Conservation (phyloP, 805 yeast genomes). For the Starmerella bacillaris region DNA sequence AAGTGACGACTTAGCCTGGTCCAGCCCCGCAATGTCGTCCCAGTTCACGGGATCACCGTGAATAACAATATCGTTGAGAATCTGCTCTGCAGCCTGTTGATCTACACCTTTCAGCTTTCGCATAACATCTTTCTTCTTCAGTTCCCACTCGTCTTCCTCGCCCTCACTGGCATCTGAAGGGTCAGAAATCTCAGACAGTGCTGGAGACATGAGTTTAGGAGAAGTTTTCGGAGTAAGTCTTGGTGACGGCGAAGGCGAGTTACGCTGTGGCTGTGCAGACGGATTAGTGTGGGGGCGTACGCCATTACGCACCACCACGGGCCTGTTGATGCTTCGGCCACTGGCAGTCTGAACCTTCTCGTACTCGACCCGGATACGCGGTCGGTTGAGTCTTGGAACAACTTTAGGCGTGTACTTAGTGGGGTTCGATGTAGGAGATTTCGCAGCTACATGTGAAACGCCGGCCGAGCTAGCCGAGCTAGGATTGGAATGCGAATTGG, state of each 20-base stretch:
- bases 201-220: neutral
- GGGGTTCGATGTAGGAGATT: neutral
- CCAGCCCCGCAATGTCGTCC: slow-evolving; percentile 90
- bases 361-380: slow-evolving; percentile 12
- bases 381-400: slow-evolving; percentile 1
- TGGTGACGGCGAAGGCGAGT: neutral
- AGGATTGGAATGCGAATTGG: neutral
- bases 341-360: slow-evolving; percentile 11
- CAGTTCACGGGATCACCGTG: slow-evolving; percentile 83
- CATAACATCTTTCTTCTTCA: neutral
- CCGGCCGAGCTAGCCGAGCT: slow-evolving; percentile 1
- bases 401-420: too few relatives aligned
- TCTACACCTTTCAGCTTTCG: slow-evolving; percentile 47
- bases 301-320: slow-evolving; percentile 8
- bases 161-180: neutral
- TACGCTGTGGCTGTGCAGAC: neutral
- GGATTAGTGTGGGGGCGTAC: neutral
- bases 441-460: too few relatives aligned
- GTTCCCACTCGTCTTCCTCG: neutral
- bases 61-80: slow-evolving; percentile 70
- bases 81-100: slow-evolving; percentile 58
- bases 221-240: neutral
- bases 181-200: neutral
- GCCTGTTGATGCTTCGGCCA: slow-evolving; percentile 10
- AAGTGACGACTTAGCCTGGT: slow-evolving; percentile 67